Evolutionary conservation across 441 rosid species (phyloP), one percentile per base, ranked within the genome.

Genomic region (Adansonia madagascariensis): DNA sequence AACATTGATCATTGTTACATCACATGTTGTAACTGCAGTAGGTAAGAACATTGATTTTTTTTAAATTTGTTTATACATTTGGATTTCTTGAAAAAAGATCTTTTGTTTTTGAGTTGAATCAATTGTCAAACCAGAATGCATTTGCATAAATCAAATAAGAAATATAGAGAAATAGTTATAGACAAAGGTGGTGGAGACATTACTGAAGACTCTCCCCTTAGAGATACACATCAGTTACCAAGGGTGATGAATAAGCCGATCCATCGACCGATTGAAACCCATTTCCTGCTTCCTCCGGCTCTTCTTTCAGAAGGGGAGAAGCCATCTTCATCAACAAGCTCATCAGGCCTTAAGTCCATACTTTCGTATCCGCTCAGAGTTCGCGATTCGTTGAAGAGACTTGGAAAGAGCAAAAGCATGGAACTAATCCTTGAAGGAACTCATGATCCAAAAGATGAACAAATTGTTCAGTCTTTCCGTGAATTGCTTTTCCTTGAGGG

Each of bases 401-500:
- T 63, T 6, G 86, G 85, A 44, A 89, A 73, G 83, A 84, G 82
- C 77, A 84, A 76, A 67, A 88, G 88, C 85, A 73, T 85, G 82
- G 73, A 77, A 49, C 18, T 12, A 9, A 78, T 82, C 69, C 84
- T 83, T 35, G 86, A 85, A 83, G 92, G 87, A 17, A 78, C 82
- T 50, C 91, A 63, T 49, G 87, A 87, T 73, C 88, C 91, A 9
- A 82, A 85, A 76, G 87, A 87, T 49, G 85, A 80, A 82, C 84
- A 80, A 52, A 61, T 82, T n/a, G 88, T 91, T 14, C 78, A 82
- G 41, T 77, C 86, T 20, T 89, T 91, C 71, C 81, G 85, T 0
- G 79, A 84, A 72, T 53, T 76, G 41, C 88, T 91, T 49, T 80
- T 91, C 76, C 81, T 84, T 52, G 91, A 89, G 74, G 90, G 80